phyloP scores from a whole-genome alignment of 2,329 filamentous ascomycete genomes.

The Paramyrothecium sp. region DNA sequence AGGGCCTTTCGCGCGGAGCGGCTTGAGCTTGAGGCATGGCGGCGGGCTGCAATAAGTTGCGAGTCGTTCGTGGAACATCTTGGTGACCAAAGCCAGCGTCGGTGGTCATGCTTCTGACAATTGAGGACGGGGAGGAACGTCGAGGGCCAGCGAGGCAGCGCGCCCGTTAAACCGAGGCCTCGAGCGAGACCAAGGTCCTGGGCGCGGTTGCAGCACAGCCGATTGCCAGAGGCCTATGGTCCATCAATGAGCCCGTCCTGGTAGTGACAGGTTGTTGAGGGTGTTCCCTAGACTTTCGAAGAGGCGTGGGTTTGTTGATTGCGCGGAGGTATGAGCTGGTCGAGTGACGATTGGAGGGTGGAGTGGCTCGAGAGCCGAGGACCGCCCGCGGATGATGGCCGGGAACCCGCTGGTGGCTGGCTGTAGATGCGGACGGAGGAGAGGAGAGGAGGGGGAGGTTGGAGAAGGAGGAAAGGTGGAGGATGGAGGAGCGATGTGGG shows the following conservation, averaged over 20 bases:
- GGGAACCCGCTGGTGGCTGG: slow-evolving; percentile 20
- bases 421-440: slow-evolving; percentile 13
- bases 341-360: not conserved
- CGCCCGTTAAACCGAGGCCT: slow-evolving; percentile 22
- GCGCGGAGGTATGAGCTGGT: too few species aligned
- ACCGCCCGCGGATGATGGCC: slow-evolving; percentile 22
- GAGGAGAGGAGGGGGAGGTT: slow-evolving; percentile 9
- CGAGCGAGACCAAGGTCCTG: slow-evolving; percentile 23
- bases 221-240: slow-evolving; percentile 33
- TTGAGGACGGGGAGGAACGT: slow-evolving; percentile 6
- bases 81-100: slow-evolving; percentile 34
- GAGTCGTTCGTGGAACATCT: slow-evolving; percentile 31
- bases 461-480: slow-evolving; percentile 10
- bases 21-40: slow-evolving; percentile 25
- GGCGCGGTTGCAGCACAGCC: slow-evolving; percentile 29
- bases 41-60: slow-evolving; percentile 20
- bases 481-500: slow-evolving; percentile 15
- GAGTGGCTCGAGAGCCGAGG: not conserved
- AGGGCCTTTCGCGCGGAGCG: slow-evolving; percentile 29
- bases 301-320: not conserved
- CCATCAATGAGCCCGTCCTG: slow-evolving; percentile 30
- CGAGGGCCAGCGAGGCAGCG: slow-evolving; percentile 3
- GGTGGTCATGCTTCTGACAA: slow-evolving; percentile 33
- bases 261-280: not conserved
- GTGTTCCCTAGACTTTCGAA: not conserved